Base-by-base conservation (phyloP, 768 basidiomycete genomes). In the Xerocomus potaroensis region DNA sequence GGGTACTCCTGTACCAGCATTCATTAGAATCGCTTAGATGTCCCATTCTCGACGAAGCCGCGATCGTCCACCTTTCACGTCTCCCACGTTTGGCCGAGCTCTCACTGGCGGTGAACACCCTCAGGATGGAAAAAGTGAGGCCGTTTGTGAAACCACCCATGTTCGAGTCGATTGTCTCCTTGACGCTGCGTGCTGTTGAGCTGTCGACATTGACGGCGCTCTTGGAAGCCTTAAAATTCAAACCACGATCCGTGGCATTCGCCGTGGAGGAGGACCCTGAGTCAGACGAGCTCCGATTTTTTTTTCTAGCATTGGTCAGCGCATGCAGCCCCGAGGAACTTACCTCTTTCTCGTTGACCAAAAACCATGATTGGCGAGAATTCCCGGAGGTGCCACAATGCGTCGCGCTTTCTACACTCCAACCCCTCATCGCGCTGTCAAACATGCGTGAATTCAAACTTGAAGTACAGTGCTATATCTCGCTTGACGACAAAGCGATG, bases 11-110 rank as follows among this genome's bases (percentile, higher is more conserved):
- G 44, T 31, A 42, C 22, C 29, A 63, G 15, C 48, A 48, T 16
- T 46, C 51, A 11, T 39, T 62, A 9, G 41, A 51, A 40, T 47
- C 53, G 4, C 51, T 62, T 11, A 5, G 36, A 8, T 63, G 60
- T 30, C 47, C 50, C 11, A 49, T 49, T 7, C 48, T 64, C 18
- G 45, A 62, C 27, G 62, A 53, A 29, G 37, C 39, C 1, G 59
- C 54, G 24, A 51, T 64, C 41, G 8, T 45, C 22, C 64, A 55
- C 43, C 52, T 64, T 23, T 54, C 64, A 12, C 60, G 19, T 10
- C 51, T 64, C 12, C 54, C 53, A 3, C 21, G 18, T 19, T 53
- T 62, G 39, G 3, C 2, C 38, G 14, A 53, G 2, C 59, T 61
- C 32, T 44, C 50, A 2, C 18, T 62, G 11, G 47, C 44, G 21